Evolutionary conservation across 805 yeast genomes (phyloP).

Genomic region (Candida piceae): DNA sequence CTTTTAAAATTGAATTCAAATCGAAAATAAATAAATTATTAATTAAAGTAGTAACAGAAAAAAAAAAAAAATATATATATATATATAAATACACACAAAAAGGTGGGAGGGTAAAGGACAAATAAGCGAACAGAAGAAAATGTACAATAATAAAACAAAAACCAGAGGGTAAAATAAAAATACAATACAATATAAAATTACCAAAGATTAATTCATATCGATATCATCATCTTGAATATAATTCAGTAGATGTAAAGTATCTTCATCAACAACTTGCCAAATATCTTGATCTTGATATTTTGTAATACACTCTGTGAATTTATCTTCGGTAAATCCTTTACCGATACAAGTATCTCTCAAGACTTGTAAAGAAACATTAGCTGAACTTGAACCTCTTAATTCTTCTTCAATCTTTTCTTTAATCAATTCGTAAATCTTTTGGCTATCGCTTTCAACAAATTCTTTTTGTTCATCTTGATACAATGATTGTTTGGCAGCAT

Average conservation of each 20-base stretch:
- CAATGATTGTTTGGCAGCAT: slow-evolving; percentile 83
- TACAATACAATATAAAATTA: too few species aligned
- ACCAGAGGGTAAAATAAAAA: too few species aligned
- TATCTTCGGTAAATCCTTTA: slow-evolving; percentile 79
- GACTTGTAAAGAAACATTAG: slow-evolving; percentile 37
- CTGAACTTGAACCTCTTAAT: slow-evolving; percentile 24
- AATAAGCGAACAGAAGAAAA: too few species aligned
- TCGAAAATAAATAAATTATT: too few species aligned
- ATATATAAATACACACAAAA: too few species aligned
- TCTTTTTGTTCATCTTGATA: slow-evolving; percentile 45
- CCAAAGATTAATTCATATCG: slow-evolving; percentile 2
- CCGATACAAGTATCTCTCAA: slow-evolving; percentile 64
- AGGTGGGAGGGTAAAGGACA: too few species aligned
- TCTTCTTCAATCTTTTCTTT: slow-evolving; percentile 35
- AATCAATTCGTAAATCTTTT: slow-evolving; percentile 69
- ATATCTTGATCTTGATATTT: slow-evolving; percentile 70
- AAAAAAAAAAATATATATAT: too few species aligned
- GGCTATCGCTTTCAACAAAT: slow-evolving; percentile 59
- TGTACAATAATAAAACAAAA: too few species aligned
- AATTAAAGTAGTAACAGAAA: too few species aligned
- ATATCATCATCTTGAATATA: slow-evolving; percentile 5
- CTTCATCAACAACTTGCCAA: slow-evolving; percentile 71
- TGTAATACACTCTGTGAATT: slow-evolving; percentile 66
- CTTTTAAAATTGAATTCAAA: too few species aligned
- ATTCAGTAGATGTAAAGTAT: neutral